Percentiles rank a stretch among this genome's conserved stretches.
phyloP scores from a whole-genome alignment of 768 basidiomycete genomes.

The Lepiota brunneoincarnata region DNA sequence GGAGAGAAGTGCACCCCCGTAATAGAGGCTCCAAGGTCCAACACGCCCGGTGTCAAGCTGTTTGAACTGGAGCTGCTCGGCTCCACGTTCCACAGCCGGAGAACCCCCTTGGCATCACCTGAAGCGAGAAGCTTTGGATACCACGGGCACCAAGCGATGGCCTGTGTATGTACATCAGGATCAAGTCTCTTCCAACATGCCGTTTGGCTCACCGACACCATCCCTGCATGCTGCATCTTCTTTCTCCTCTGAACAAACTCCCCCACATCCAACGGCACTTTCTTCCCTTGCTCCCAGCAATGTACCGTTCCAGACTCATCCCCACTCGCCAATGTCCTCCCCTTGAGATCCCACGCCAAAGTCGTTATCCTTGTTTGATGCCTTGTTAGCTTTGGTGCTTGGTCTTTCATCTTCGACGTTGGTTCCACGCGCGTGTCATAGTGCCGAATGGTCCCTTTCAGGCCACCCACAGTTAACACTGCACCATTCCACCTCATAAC shows the following conservation, averaged over 20 bases:
- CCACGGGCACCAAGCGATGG: slow-evolving; percentile 91
- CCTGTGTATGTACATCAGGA: slow-evolving; percentile 43
- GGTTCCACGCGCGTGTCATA: slow-evolving; percentile 63
- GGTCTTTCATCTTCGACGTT: slow-evolving; percentile 52
- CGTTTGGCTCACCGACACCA: slow-evolving; percentile 11
- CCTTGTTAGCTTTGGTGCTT: slow-evolving; percentile 61
- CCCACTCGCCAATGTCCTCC: slow-evolving; percentile 69
- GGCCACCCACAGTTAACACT: slow-evolving; percentile 14
- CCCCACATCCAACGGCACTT: slow-evolving; percentile 50
- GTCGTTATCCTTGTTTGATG: slow-evolving; percentile 68
- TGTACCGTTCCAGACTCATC: slow-evolving; percentile 74
- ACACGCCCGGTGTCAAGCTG: slow-evolving; percentile 37
- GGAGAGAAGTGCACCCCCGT: slow-evolving; percentile 73
- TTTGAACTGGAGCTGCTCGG: slow-evolving; percentile 33
- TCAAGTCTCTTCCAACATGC: neutral
- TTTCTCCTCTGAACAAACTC: slow-evolving; percentile 50
- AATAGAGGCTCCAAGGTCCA: slow-evolving; percentile 57
- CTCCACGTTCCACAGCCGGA: slow-evolving; percentile 55
- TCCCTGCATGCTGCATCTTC: slow-evolving; percentile 69
- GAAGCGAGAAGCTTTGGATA: slow-evolving; percentile 75
- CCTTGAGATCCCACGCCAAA: slow-evolving; percentile 66
- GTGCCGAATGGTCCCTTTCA: slow-evolving; percentile 53
- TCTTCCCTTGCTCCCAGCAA: slow-evolving; percentile 69
- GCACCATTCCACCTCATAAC: slow-evolving; percentile 66
- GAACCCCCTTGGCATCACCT: slow-evolving; percentile 59